phyloP scores from a whole-genome alignment of 2,329 filamentous ascomycete genomes.

The Fusarium goolgardi region DNA sequence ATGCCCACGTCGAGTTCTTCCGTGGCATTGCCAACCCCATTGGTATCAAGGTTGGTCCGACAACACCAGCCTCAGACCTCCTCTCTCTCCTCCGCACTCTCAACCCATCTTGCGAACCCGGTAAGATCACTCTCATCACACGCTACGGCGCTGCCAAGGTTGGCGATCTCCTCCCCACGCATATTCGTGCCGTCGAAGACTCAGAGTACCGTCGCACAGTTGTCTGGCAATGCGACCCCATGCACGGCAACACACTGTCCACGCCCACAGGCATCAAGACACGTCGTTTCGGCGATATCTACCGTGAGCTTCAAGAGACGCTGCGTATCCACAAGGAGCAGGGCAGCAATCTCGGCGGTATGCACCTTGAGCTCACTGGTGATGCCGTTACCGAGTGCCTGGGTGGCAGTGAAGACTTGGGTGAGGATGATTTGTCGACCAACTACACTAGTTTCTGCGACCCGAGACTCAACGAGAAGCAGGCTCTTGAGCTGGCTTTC shows the following conservation, averaged over 20 bases:
- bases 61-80: conserved; percentile 81
- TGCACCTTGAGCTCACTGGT: conserved; percentile 94
- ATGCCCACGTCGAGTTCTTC: conserved; percentile 97
- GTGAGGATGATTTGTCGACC: conserved; percentile 86
- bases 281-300: conserved; percentile 88
- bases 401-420: conserved; percentile 86
- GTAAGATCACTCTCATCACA: conserved; percentile 96
- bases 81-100: conserved; percentile 83
- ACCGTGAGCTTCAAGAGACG: conserved; percentile 85
- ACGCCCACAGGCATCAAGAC: conserved; percentile 89
- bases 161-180: conserved; percentile 77
- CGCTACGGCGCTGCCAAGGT: conserved; percentile 89
- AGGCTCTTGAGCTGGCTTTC: conserved; percentile 94
- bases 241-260: conserved; percentile 86
- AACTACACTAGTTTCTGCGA: conserved; percentile 98
- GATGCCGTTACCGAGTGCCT: conserved; percentile 97
- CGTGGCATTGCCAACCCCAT: conserved; percentile 95
- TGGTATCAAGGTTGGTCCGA: conserved; percentile 94
- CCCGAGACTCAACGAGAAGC: conserved; percentile 95
- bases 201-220: conserved; percentile 76
- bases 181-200: conserved; percentile 88
- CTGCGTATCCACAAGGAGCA: conserved; percentile 85
- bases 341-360: conserved; percentile 88
- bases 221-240: conserved; percentile 98
- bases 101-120: conserved; percentile 83